Conservation (phyloP, 495 filamentous ascomycete genomes). For the Rusavskia elegans region DNA sequence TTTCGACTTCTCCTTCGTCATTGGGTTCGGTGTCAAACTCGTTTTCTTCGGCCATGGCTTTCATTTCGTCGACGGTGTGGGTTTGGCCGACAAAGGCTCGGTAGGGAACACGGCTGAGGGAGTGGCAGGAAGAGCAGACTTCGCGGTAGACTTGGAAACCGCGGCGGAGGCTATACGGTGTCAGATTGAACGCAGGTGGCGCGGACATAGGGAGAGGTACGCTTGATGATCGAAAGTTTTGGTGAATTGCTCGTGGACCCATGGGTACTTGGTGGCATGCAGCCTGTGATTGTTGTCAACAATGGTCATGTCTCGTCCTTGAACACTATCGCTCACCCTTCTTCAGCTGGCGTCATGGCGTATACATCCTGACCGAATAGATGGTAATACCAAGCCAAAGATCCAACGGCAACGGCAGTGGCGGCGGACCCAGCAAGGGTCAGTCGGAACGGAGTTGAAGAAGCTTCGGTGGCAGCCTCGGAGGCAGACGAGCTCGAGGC, state of each 20-base stretch:
- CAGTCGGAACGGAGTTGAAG: conserved; percentile 38
- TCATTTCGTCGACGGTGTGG: conserved; percentile 94
- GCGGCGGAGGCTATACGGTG: conserved; percentile 63
- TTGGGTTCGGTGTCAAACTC: conserved; percentile 99
- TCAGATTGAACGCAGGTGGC: conserved; percentile 12
- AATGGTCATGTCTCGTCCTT: neutral
- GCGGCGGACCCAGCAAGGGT: conserved; percentile 72
- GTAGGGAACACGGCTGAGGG: conserved; percentile 85
- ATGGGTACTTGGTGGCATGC: conserved; percentile 83
- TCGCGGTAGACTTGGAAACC: conserved; percentile 99
- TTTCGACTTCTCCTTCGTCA: conserved; percentile 92
- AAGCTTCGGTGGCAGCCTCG: conserved; percentile 30
- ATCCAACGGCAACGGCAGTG: conserved; percentile 70
- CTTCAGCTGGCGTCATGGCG: conserved; percentile 86
- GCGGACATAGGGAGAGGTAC: conserved; percentile 38
- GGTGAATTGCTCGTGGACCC: conserved; percentile 78
- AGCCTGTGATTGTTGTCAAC: conserved; percentile 38
- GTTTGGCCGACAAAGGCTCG: conserved; percentile 77
- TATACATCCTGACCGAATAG: conserved; percentile 68
- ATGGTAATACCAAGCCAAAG: conserved; percentile 89
- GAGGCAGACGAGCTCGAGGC: conserved; percentile 31
- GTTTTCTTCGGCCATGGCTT: conserved; percentile 90
- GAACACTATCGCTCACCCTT: conserved; percentile 58
- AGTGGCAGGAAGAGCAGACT: conserved; percentile 96
- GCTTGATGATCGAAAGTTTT: conserved; percentile 95